Conservation (phyloP, 1,284 basidiomycete species). For the Naganishia albida region DNA sequence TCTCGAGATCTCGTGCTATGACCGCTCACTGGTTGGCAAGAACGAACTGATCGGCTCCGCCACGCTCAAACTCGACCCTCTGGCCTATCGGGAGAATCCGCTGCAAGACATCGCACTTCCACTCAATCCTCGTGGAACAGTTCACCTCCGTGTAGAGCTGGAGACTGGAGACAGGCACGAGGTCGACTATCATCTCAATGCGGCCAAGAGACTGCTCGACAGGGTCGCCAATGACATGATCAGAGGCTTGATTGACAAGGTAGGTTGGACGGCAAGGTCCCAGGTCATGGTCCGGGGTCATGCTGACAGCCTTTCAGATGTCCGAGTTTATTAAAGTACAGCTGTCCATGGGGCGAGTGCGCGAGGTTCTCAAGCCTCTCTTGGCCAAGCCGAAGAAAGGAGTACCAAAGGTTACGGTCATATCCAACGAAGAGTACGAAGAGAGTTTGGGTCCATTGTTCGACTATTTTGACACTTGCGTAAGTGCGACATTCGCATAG, state of each 20-base stretch:
- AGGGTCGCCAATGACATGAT: slow-evolving; percentile 48
- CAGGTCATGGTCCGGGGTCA: neutral
- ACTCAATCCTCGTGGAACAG: slow-evolving; percentile 45
- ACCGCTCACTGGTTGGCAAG: slow-evolving; percentile 52
- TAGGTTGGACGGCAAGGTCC: slow-evolving; percentile 1
- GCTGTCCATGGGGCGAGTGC: slow-evolving; percentile 38
- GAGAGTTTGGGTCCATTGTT: slow-evolving; percentile 45
- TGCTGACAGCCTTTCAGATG: slow-evolving; percentile 36
- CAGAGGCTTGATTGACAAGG: slow-evolving; percentile 45
- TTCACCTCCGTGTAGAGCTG: slow-evolving; percentile 49
- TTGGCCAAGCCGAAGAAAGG: slow-evolving; percentile 46
- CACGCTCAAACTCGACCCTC: slow-evolving; percentile 48
- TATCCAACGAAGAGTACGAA: slow-evolving; percentile 47
- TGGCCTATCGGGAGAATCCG: slow-evolving; percentile 38
- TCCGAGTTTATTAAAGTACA: slow-evolving; percentile 43
- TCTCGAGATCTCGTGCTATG: slow-evolving; percentile 46
- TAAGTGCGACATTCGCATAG: slow-evolving; percentile 35
- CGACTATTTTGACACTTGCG: slow-evolving; percentile 51
- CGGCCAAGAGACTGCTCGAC: slow-evolving; percentile 42
- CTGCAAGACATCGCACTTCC: slow-evolving; percentile 47
- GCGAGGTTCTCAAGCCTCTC: slow-evolving; percentile 41
- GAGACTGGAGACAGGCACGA: slow-evolving; percentile 49
- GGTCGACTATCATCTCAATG: slow-evolving; percentile 46
- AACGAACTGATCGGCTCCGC: slow-evolving; percentile 48
- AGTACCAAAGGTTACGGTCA: slow-evolving; percentile 30